phyloP scores from a whole-genome alignment of 2,329 filamentous ascomycete genomes.

The Alternaria sp. region DNA sequence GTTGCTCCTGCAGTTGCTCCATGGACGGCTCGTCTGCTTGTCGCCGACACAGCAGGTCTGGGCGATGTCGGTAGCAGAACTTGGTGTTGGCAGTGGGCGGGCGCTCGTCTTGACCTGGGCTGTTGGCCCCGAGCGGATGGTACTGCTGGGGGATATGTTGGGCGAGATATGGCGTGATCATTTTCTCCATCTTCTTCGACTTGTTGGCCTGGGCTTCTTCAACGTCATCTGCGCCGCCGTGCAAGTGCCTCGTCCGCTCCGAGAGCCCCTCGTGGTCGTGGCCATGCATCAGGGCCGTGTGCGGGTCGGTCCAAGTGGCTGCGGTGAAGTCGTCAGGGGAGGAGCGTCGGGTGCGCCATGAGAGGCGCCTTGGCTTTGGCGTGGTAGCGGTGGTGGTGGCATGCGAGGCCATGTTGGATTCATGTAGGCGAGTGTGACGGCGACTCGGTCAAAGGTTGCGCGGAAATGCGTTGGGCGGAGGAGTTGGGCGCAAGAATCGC shows the following conservation, averaged over 20 bases:
- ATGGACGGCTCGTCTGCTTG: conserved; percentile 96
- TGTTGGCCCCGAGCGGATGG: conserved; percentile 72
- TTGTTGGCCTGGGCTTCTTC: conserved; percentile 42
- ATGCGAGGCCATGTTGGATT: conserved; percentile 41
- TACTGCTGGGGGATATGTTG: conserved; percentile 92
- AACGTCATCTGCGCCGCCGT: conserved; percentile 32
- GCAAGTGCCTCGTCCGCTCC: conserved; percentile 43
- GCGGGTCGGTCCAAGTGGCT: conserved; percentile 36
- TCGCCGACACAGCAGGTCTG: conserved; percentile 90
- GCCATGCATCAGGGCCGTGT: conserved; percentile 48
- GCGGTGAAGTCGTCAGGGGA: conserved; percentile 21
- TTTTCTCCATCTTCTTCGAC: conserved; percentile 74
- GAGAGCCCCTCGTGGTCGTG: conserved; percentile 50
- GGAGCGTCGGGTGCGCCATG: conserved; percentile 41
- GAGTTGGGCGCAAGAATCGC: conserved; percentile 1
- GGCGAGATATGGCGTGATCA: conserved; percentile 85
- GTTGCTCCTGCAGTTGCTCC: conserved; percentile 90
- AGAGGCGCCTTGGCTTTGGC: conserved; percentile 38
- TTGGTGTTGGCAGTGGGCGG: conserved; percentile 74
- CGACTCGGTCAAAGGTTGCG: conserved; percentile 11
- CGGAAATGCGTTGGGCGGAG: conserved; percentile 14
- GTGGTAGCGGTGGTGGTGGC: conserved; percentile 10
- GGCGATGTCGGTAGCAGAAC: conserved; percentile 94
- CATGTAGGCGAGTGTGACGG: conserved; percentile 17
- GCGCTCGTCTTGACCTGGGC: conserved; percentile 43